Percentiles rank a stretch among this genome's conserved stretches.
Conservation (phyloP, 2,329 filamentous ascomycete genomes). For the Colletotrichum tropicale region DNA sequence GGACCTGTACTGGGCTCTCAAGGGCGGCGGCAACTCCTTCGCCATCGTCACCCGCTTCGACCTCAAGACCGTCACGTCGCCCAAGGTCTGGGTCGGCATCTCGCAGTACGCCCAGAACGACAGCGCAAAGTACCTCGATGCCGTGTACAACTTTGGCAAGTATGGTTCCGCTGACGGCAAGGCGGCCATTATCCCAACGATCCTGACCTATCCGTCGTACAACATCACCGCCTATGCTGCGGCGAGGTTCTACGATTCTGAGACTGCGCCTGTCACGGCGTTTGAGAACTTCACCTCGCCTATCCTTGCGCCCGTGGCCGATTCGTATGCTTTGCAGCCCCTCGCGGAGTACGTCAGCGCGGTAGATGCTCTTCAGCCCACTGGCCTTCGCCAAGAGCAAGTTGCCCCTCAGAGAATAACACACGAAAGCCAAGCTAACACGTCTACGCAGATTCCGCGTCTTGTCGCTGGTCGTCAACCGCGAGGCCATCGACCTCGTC, state of each 20-base stretch:
- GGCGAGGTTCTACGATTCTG: constrained; percentile 19
- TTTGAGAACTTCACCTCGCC: constrained; percentile 22
- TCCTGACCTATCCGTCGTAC: constrained; percentile 15
- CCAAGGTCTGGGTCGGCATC: constrained; percentile 15
- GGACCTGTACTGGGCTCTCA: constrained; percentile 38
- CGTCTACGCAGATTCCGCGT: constrained; percentile 12
- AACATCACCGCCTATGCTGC: constrained; percentile 20
- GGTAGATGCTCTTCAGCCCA: constrained; percentile 19
- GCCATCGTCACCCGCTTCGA: constrained; percentile 38
- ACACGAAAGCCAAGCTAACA: background rate
- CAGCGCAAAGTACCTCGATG: constrained; percentile 16
- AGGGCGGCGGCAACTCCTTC: constrained; percentile 39
- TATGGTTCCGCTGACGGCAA: constrained; percentile 14
- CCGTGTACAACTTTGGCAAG: constrained; percentile 23
- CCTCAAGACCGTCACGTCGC: constrained; percentile 21
- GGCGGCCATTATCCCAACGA: constrained; percentile 22
- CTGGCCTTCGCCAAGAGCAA: constrained; percentile 19
- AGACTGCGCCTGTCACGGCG: background rate
- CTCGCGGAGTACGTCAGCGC: constrained; percentile 15
- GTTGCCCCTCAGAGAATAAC: background rate
- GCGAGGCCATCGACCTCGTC: constrained; percentile 15
- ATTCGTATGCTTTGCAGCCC: constrained; percentile 13
- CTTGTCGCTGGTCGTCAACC: constrained; percentile 16
- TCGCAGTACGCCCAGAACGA: constrained; percentile 10
- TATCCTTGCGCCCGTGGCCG: constrained; percentile 7